phyloP scores from a whole-genome alignment of 2,329 filamentous ascomycete species.

The Alternaria tenuissima region DNA sequence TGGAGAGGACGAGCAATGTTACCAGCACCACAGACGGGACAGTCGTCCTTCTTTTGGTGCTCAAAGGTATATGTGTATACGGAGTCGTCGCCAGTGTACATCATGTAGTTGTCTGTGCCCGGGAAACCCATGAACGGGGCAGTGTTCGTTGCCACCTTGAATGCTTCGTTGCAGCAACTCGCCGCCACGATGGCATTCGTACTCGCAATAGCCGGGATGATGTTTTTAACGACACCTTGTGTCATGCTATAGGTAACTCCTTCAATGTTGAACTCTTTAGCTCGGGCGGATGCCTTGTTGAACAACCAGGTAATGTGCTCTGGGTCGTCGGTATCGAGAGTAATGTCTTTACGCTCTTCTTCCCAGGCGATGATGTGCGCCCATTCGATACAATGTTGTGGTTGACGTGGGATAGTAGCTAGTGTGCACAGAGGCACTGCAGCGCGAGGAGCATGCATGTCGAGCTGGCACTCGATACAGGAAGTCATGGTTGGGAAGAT shows the following conservation, averaged over 20 bases:
- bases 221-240: conserved; percentile 98
- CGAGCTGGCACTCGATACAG: conserved; percentile 97
- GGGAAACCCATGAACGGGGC: conserved; percentile 81
- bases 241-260: conserved; percentile 96
- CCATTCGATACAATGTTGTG: conserved; percentile 99
- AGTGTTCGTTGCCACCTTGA: conserved; percentile 87
- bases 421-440: conserved; percentile 96
- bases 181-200: conserved; percentile 98
- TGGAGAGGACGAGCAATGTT: conserved; percentile 78
- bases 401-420: conserved; percentile 93
- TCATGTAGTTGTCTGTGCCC: conserved; percentile 88
- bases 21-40: conserved; percentile 80
- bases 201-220: conserved; percentile 96
- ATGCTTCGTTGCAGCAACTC: conserved; percentile 93
- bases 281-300: conserved; percentile 80
- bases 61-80: conserved; percentile 98
- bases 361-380: conserved; percentile 99
- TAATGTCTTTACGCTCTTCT: conserved; percentile 71
- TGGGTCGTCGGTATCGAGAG: conserved; percentile 93
- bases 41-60: conserved; percentile 92
- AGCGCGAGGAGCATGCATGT: conserved; percentile 98
- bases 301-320: conserved; percentile 98
- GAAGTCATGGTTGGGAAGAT: conserved; percentile 91
- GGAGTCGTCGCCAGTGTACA: conserved; percentile 95
- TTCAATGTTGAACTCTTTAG: conserved; percentile 85